phyloP scores from a whole-genome alignment of 1,284 basidiomycete genomes.

The Agaricales sp. region DNA sequence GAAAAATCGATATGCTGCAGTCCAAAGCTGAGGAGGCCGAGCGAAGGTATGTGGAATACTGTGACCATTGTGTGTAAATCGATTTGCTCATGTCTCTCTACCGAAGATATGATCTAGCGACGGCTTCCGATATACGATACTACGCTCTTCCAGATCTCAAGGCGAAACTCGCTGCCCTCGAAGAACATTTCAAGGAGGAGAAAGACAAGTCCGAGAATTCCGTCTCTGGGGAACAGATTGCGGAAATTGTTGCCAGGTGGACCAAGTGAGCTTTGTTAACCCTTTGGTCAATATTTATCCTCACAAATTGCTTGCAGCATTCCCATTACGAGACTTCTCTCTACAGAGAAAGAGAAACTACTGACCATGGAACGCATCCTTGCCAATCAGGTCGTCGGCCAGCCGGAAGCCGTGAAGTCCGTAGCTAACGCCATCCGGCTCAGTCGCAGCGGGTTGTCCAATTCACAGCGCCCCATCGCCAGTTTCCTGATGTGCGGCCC shows the following conservation, averaged over 20 bases:
- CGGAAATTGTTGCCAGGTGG: constrained; percentile 82
- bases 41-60: constrained; percentile 39
- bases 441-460: constrained; percentile 82
- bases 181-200: constrained; percentile 67
- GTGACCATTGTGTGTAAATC: not conserved
- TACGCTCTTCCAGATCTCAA: constrained; percentile 89
- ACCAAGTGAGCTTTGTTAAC: constrained; percentile 37
- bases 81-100: constrained; percentile 5
- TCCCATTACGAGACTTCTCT: constrained; percentile 80
- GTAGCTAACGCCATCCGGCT: constrained; percentile 89
- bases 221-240: constrained; percentile 87
- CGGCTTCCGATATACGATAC: constrained; percentile 42
- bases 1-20: constrained; percentile 86
- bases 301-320: constrained; percentile 33
- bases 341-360: constrained; percentile 88
- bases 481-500: constrained; percentile 91
- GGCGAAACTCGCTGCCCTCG: constrained; percentile 41
- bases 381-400: constrained; percentile 71
- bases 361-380: constrained; percentile 69
- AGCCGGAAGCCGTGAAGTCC: constrained; percentile 80
- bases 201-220: constrained; percentile 55
- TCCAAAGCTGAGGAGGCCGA: constrained; percentile 94
- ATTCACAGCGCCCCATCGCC: constrained; percentile 79
- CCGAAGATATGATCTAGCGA: constrained; percentile 65
- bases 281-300: not conserved